Base-by-base conservation (phyloP, 1,284 basidiomycete species). In the Papiliotrema laurentii region DNA sequence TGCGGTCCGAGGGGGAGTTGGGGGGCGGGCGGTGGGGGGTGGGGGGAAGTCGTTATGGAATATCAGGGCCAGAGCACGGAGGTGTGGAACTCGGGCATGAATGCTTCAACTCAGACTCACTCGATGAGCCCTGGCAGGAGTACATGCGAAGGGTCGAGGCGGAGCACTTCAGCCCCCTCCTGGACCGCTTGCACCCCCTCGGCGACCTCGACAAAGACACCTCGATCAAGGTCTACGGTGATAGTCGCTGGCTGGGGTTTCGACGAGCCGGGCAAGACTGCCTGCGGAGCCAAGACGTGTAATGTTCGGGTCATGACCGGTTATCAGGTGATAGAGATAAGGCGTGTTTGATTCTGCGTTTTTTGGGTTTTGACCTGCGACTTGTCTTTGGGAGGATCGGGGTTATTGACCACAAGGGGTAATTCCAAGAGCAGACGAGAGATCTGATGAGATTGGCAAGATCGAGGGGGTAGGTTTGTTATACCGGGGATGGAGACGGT, bases 61-160 rank as follows among this genome's bases (percentile, higher is more conserved):
- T n/a, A n/a, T n/a, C n/a, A n/a, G n/a, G n/a, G n/a, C n/a, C n/a
- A n/a, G n/a, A n/a, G n/a, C 16, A 24, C 19, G 27, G 21, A 18
- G 18, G 5, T 16, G 14, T 30, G n/a, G 7, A 31, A 28, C 31
- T 14, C n/a, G 35, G 38, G 26, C 22, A 16, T n/a, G 19, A 13
- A 21, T 30, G n/a, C 21, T 21, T 14, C n/a, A 16, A 26, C 10
- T n/a, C 2, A 25, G n/a, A 79, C 84, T 59, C 63, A 89, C 88
- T 87, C 88, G 43, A 93, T 83, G 18, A 92, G 78, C 18, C 89
- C 91, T 1, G 91, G 91, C 2, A 96, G 77, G 28, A 96, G 76
- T 46, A 82, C 58, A 40, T 64, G 58, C 21, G 45, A 51, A 19
- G 54, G 64, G 54, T 28, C 66, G 45, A 55, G 65, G 54, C 47